Base-by-base conservation (phyloP, 2,329 filamentous ascomycete genomes). In the Neonectria hederae region DNA sequence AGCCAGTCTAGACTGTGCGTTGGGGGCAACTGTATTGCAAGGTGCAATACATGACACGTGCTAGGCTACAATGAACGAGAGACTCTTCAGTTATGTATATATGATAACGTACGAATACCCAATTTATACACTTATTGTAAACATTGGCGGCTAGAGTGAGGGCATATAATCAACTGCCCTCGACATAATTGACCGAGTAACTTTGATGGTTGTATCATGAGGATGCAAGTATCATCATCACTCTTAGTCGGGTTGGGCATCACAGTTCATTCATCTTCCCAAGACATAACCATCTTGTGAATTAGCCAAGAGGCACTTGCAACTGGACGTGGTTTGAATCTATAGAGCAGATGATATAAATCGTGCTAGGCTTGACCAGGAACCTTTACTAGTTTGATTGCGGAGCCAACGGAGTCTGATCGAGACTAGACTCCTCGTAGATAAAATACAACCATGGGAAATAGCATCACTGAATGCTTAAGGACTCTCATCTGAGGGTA, bases 21-120 rank as follows among this genome's bases (percentile, higher is more conserved):
- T 11, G 24, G 28, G 21, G 21, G 26, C 38, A 3, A 21, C 46
- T 30, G 22, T 17, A n/a, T 14, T 28, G 26, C 6, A 32, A 19
- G 42, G 11, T 8, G 11, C 6, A 14, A 22, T 30, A 30, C 24
- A n/a, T n/a, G 28, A 30, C 17, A 28, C 10, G 13, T 30, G 7
- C 26, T 13, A 19, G n/a, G 26, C n/a, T 10, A 8, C 21, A n/a
- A n/a, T 30, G 42, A 53, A 53, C 21, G 19, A 35, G 43, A 2
- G 51, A 26, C 38, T 38, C 43, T 35, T 49, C 30, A 54, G 48
- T 54, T 60, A 21, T 54, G 43, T 19, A 49, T 35, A 53, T 59
- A 49, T 52, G 42, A 55, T 56, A 49, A 65, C 59, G 32, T 45
- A 66, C 17, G 43, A 59, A 62, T 59, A 35, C 30, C 26, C 54